A percentile compares a stretch with the other conserved stretches of the same genome.
These are phyloP conservation scores for Myxozyma mucilagina DNA, from an alignment of 805 yeast species.

Conservation along the genomic window DNA sequence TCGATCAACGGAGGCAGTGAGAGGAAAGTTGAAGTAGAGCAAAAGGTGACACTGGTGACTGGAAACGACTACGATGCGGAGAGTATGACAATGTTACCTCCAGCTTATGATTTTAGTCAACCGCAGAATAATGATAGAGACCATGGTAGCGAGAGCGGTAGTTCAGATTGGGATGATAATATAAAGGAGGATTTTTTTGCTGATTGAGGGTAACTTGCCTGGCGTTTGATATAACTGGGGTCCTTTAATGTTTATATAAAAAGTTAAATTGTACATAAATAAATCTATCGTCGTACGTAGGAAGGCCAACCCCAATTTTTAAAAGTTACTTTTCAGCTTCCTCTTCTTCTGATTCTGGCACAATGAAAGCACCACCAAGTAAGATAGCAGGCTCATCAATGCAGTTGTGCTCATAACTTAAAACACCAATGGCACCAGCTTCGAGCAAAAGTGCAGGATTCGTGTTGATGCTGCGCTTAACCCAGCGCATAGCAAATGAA, in stretches of 20 bases:
- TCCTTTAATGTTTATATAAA: not conserved
- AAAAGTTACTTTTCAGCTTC: not conserved
- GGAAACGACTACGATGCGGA: slow-evolving; percentile 15
- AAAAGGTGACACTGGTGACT: not conserved
- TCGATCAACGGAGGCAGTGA: slow-evolving; percentile 14
- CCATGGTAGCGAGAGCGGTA: not conserved
- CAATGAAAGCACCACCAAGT: slow-evolving; percentile 78
- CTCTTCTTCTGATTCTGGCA: slow-evolving; percentile 42
- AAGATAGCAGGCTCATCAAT: slow-evolving; percentile 84
- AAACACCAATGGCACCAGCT: slow-evolving; percentile 93
- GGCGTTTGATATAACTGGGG: not conserved
- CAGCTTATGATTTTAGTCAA: slow-evolving; percentile 9
- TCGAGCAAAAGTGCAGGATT: slow-evolving; percentile 85
- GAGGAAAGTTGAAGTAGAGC: not conserved
- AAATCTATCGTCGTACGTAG: not conserved
- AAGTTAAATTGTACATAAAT: not conserved
- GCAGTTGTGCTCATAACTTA: slow-evolving; percentile 83
- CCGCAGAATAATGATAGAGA: not conserved
- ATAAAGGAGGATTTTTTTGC: slow-evolving; percentile 9
- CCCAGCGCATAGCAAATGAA: slow-evolving; percentile 89
- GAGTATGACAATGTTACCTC: slow-evolving; percentile 9
- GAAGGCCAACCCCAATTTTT: not conserved
- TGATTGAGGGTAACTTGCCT: not conserved
- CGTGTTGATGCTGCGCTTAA: slow-evolving; percentile 52
- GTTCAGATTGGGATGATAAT: slow-evolving; percentile 10